Percentiles rank a stretch among this genome's conserved stretches.
These are phyloP conservation scores for Solanum gandarillasii DNA, from an alignment of 257 asterid genomes.

Conservation along the genomic window DNA sequence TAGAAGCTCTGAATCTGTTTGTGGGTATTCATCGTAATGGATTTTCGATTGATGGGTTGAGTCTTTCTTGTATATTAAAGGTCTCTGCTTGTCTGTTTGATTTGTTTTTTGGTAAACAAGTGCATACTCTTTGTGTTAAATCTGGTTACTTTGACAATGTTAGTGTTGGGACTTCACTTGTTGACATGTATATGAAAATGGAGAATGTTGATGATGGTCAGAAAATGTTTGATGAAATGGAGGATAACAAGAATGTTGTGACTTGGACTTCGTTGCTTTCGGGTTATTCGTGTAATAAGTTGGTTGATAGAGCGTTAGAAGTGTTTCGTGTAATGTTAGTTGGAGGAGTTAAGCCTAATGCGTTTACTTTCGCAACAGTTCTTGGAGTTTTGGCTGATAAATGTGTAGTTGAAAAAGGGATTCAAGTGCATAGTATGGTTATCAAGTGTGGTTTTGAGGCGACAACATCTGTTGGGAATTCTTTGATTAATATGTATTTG, in stretches of 20 bases:
- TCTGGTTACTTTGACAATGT: constrained; percentile 54
- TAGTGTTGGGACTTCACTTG: constrained; percentile 77
- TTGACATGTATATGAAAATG: constrained; percentile 69
- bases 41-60: constrained; percentile 40
- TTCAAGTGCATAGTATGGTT: constrained; percentile 53
- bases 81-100: constrained; percentile 41
- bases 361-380: constrained; percentile 65
- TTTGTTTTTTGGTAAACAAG: constrained; percentile 42
- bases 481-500: constrained; percentile 70
- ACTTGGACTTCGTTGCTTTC: constrained; percentile 83
- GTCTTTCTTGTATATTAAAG: constrained; percentile 63
- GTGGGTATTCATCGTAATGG: constrained; percentile 36
- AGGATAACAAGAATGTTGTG: constrained; percentile 53
- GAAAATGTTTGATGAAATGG: constrained; percentile 61
- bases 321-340: constrained; percentile 39
- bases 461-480: constrained; percentile 49
- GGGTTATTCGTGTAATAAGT: constrained; percentile 48
- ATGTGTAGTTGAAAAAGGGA: constrained; percentile 39
- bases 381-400: constrained; percentile 72
- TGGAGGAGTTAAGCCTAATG: constrained; percentile 57
- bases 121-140: constrained; percentile 67
- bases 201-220: constrained; percentile 39
- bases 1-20: constrained; percentile 41
- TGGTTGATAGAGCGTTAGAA: constrained; percentile 29
- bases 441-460: constrained; percentile 55